Evolutionary conservation across 2,329 filamentous ascomycete genomes (phyloP), one percentile per base, ranked within the genome.

Genomic region (Pestalotiopsis fici): DNA sequence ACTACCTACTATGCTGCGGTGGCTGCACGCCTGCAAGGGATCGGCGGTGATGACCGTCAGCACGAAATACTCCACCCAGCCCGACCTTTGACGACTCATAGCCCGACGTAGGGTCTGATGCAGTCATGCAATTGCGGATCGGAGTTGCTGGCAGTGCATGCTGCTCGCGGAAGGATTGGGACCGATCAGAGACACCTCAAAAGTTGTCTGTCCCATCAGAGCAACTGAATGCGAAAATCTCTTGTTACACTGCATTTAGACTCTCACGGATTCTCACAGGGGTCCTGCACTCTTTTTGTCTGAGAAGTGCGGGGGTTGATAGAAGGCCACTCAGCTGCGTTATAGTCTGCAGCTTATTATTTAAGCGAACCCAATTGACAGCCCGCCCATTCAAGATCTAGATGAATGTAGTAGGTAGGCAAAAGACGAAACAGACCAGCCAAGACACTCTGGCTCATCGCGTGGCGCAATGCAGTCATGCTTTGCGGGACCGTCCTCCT

Each of bases 31-130:
- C 37, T 62, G 59, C 37, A 50, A 39, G 37, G 21, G 59, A 62
- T 62, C 59, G 35, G 59, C 59, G 25, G 27, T 57, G 57, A 60
- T 60, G 31, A 60, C 57, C 27, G 57, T 60, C 57, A 60, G 57
- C 57, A 50, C 57, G 21, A 31, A 11, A 21, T 15, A 21, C 57
- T 60, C 57, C 57, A 60, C 57, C n/a, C 55, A 57, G 27, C 18
- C 27, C 6, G 57, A 18, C 57, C n/a, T n/a, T 35, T 60, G n/a
- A 27, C 28, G 55, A 50, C 18, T n/a, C 55, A 57, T 31, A 21
- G 27, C 57, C 31, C 18, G 31, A 35, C 11, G 31, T 35, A 35
- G 31, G 31, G 31, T 11, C 31, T 35, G n/a, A 31, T 60, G 28
- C 28, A 60, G 57, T 21, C 25, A 60, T 35, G 31, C 57, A 37